Evolutionary conservation across 73 alveolate genomes (phyloP).

Genomic region (Paramecium sexaurelia): DNA sequence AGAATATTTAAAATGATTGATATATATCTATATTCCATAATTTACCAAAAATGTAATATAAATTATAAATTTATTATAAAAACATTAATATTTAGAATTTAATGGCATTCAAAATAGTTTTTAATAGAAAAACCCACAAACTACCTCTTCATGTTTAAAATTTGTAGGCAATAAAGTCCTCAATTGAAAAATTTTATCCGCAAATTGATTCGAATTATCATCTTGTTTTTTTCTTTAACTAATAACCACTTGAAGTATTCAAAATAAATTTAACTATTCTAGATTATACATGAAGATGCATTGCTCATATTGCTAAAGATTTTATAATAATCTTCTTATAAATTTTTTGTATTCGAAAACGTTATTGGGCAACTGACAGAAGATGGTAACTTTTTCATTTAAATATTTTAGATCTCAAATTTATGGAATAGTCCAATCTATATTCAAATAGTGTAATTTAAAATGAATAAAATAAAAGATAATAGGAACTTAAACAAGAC

Average conservation of each 20-base stretch:
- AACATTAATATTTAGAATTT: background rate
- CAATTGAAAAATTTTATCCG: slow-evolving; percentile 16
- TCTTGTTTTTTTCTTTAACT: background rate
- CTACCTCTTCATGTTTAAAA: background rate
- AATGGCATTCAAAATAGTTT: slow-evolving; percentile 51
- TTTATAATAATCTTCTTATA: background rate
- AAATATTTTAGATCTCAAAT: slow-evolving; percentile 42
- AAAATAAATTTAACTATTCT: background rate
- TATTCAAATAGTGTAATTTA: background rate
- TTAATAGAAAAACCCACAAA: slow-evolving; percentile 17
- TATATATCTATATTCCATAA: background rate
- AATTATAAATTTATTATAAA: background rate
- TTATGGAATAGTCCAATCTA: slow-evolving; percentile 10
- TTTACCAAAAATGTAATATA: background rate
- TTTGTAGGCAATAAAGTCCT: background rate
- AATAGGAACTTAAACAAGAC: background rate
- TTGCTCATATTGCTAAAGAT: background rate
- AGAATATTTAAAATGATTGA: slow-evolving; percentile 7
- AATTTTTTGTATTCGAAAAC: background rate
- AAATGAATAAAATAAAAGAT: background rate
- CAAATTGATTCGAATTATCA: background rate
- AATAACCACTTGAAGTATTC: slow-evolving; percentile 43
- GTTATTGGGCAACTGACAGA: background rate
- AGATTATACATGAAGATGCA: slow-evolving; percentile 50
- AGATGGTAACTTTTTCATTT: slow-evolving; percentile 5